Base-by-base conservation (phyloP, 2,329 filamentous ascomycete genomes). In the Ilyonectria mors-panacis region DNA sequence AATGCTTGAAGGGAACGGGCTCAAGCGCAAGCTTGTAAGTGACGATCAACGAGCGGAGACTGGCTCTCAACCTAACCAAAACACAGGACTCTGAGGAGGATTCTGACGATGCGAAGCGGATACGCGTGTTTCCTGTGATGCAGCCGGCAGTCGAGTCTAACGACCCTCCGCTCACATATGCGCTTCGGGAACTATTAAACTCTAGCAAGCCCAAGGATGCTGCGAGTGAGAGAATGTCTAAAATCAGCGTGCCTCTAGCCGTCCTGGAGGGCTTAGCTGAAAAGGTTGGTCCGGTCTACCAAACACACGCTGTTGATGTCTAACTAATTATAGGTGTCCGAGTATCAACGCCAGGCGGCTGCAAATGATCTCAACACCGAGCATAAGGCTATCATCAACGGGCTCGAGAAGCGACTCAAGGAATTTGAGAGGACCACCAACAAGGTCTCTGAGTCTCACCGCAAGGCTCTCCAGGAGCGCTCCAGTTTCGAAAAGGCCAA, bases 1-100 rank as follows among this genome's bases (percentile, higher is more conserved):
- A 6, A 35, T 59, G 6, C 70, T 77, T n/a, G 54, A 58, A 44
- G 75, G 73, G 19, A 76, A 69, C 30, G 78, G 75, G 19, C 81
- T 82, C 17, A 89, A 89, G 71, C 85, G 86, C 37, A 84, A 84
- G 68, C 77, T 82, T 63, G 86, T 87, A 78, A 81, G 84, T 75
- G 7, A 44, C 35, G 17, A 8, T 5, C 47, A 15, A 58, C 33
- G 10, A 28, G 26, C 6, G 50, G 10, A 15, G 45, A 10, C 15
- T 15, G 10, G 5, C 12, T 56, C 15, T 30, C 42, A 28, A 47
- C 15, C 26, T 51, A 17, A 57, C 17, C 54, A 71, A 53, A 72
- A 19, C 1, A 3, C 33, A 65, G 63, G 64, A 70, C 65, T 51
- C 55, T 23, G 72, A 82, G 60, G 72, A 81, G 33, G 81, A 82